Percentiles rank a stretch among this genome's conserved stretches.
These are phyloP conservation scores for Coemansia sp. DNA, from an alignment of 192 early-diverging fungal species.

Conservation along the genomic window DNA sequence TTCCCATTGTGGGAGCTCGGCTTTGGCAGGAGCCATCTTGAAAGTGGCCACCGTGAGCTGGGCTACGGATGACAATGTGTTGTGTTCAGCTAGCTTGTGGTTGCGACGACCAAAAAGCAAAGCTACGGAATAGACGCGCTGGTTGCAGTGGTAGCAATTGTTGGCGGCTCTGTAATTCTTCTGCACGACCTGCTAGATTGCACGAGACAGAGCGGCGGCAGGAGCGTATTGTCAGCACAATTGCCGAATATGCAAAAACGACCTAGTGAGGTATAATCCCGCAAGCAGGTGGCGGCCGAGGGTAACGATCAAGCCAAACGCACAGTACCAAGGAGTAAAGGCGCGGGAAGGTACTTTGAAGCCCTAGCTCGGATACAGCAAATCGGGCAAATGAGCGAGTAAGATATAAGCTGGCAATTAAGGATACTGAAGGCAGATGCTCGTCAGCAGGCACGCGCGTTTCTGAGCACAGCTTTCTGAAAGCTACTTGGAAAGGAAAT, in stretches of 20 bases:
- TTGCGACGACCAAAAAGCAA: no score
- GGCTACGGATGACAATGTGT: slow-evolving; percentile 7
- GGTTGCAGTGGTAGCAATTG: neutral
- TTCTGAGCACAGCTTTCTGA: slow-evolving; percentile 2
- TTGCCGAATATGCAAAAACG: neutral
- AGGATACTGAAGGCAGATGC: neutral
- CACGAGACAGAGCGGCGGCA: neutral
- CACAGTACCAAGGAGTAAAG: neutral
- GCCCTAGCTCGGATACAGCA: no score
- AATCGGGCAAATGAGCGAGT: neutral
- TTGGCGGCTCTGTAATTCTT: neutral
- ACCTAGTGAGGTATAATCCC: neutral
- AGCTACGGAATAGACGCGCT: neutral
- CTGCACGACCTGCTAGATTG: neutral
- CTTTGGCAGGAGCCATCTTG: slow-evolving; percentile 10
- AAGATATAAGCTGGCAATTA: neutral
- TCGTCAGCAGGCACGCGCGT: slow-evolving; percentile 6
- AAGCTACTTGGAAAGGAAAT: slow-evolving; percentile 2
- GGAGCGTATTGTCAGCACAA: neutral
- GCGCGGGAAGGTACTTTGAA: neutral
- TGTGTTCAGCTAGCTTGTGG: neutral
- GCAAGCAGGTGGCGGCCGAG: neutral
- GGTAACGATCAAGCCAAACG: neutral
- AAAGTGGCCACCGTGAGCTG: slow-evolving; percentile 10
- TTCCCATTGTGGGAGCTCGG: slow-evolving; percentile 14